These are phyloP conservation scores for Microdochium bolleyi DNA, from an alignment of 2,329 filamentous ascomycete species.

Conservation along the genomic window DNA sequence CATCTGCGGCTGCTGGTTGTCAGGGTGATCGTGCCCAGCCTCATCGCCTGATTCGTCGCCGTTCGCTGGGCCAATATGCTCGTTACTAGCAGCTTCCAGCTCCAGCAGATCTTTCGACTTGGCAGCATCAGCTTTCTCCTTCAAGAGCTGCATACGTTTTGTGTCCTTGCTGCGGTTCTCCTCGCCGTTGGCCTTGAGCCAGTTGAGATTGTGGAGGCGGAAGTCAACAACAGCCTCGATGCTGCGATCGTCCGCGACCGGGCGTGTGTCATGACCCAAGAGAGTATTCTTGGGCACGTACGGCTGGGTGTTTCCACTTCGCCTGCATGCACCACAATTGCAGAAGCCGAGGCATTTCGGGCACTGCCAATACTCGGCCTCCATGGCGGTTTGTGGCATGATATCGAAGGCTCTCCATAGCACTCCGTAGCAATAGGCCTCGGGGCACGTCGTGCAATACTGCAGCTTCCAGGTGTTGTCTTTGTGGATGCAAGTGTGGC, in stretches of 20 bases:
- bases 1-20: conserved; percentile 7
- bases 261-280: conserved; percentile 83
- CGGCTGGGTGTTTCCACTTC: conserved; percentile 56
- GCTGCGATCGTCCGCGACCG: conserved; percentile 84
- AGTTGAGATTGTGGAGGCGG: conserved; percentile 76
- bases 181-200: conserved; percentile 59
- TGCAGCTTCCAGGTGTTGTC: conserved; percentile 83
- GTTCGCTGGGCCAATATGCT: conserved; percentile 18
- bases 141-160: conserved; percentile 48
- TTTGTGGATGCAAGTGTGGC: conserved; percentile 76
- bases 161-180: conserved; percentile 49
- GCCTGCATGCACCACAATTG: conserved; percentile 75
- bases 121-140: conserved; percentile 47
- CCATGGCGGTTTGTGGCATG: conserved; percentile 75
- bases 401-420: conserved; percentile 88
- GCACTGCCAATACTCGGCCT: conserved; percentile 77
- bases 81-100: conserved; percentile 15
- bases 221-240: conserved; percentile 90
- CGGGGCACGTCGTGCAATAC: conserved; percentile 66
- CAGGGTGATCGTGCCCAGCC: conserved; percentile 5
- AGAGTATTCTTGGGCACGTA: conserved; percentile 84
- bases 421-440: conserved; percentile 87
- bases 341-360: conserved; percentile 81
- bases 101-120: conserved; percentile 39
- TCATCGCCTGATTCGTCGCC: conserved; percentile 1